Evolutionary conservation across 2,329 filamentous ascomycete species (phyloP), one percentile per base, ranked within the genome.

Genomic region (Neofusicoccum kwambonambiense): DNA sequence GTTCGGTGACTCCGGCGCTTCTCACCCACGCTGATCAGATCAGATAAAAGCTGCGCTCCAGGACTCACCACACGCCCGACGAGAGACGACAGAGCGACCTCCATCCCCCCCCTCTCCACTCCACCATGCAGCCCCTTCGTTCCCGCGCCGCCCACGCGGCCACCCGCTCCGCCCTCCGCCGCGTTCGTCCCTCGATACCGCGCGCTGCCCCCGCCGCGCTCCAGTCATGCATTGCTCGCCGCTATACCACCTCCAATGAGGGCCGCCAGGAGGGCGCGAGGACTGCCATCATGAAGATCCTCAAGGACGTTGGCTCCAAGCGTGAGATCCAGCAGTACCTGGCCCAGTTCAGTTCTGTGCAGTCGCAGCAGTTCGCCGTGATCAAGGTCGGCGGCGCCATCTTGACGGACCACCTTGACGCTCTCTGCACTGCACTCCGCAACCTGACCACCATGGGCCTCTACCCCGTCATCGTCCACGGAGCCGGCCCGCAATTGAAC

Each of bases 341-440:
- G 66, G 95, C 93, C 70, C 93, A 98, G 77, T 99, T 99, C 84
- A 95, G 90, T 71, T 97, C 93, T 39, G 93, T 97, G 67, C 95
- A 93, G 50, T 96, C 93, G 41, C 93, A 98, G 82, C 93, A 96
- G 76, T 99, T 98, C 78, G 94, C 93, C 70, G 94, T 99, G 56
- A 96, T 99, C 80, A 99, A 99, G 83, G 94, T 98, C 64, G 95
- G 94, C 67, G 95, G 94, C 68, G 95, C 94, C 68, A 97, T 98
- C 73, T 86, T 99, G 73, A 96, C 92, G 67, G 93, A 98, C 76
- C 90, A 97, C 79, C 85, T 98, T 64, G 91, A 97, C 77, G 93
- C 93, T 73, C 87, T 99, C 64, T 96, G 92, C 75, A 90, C 90
- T 64, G 93, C 91, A 57, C 84, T 98, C 66, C 90, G 92, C 34